Percentiles rank a stretch among this genome's conserved stretches.
Conservation (phyloP, 73 alveolate species). For the Blepharisma stoltei region DNA sequence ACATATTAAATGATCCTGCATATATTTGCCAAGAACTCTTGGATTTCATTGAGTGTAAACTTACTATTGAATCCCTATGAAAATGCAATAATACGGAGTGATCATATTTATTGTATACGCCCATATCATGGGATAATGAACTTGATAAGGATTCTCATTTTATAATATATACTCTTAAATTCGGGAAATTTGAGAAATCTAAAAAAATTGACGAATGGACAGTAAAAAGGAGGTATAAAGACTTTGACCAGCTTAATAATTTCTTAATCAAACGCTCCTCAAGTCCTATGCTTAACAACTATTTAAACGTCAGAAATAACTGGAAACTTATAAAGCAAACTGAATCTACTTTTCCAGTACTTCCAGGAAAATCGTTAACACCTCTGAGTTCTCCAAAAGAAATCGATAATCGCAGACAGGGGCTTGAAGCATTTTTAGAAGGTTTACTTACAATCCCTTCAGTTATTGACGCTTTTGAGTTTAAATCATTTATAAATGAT, state of each 20-base stretch:
- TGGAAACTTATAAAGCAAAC: neutral
- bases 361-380: neutral
- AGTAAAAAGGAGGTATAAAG: slow-evolving; percentile 21
- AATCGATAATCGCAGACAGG: slow-evolving; percentile 20
- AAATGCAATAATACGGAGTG: neutral
- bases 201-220: slow-evolving; percentile 24
- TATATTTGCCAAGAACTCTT: slow-evolving; percentile 7
- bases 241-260: slow-evolving; percentile 20
- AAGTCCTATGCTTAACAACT: neutral
- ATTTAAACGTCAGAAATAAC: slow-evolving; percentile 3
- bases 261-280: neutral
- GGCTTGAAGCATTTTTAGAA: neutral
- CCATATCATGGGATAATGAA: neutral
- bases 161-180: neutral
- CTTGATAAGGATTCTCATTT: neutral
- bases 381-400: slow-evolving; percentile 2
- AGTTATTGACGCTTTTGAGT: neutral
- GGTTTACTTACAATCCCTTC: neutral
- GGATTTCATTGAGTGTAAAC: neutral
- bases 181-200: neutral
- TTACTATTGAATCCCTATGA: neutral
- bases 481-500: slow-evolving; percentile 24
- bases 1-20: slow-evolving; percentile 18
- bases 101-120: neutral
- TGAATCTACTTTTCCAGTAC: neutral